These are phyloP conservation scores for Xylaria castorea DNA, from an alignment of 495 filamentous ascomycete genomes.

Conservation along the genomic window DNA sequence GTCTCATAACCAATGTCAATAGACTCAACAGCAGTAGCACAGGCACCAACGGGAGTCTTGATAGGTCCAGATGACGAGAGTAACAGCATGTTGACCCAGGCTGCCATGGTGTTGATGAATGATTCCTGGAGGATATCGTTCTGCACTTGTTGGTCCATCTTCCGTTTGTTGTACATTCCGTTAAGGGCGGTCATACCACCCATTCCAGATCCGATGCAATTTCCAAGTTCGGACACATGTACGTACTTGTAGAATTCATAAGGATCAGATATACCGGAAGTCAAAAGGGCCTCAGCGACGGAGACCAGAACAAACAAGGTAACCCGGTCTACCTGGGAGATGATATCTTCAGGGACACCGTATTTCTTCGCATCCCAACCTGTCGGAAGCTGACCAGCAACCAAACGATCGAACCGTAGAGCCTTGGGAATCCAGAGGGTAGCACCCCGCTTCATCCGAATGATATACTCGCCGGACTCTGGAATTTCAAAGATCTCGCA, in stretches of 20 bases:
- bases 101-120: conserved; percentile 99
- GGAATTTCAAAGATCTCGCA: conserved; percentile 95
- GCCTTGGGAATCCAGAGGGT: conserved; percentile 95
- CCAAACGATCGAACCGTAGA: conserved; percentile 92
- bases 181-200: conserved; percentile 90
- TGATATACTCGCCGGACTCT: conserved; percentile 94
- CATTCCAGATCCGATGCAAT: conserved; percentile 97
- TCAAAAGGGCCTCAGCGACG: conserved; percentile 86
- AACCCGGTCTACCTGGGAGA: conserved; percentile 94
- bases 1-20: conserved; percentile 98
- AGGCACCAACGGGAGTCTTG: conserved; percentile 97
- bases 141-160: conserved; percentile 95
- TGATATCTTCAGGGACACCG: conserved; percentile 96
- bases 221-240: conserved; percentile 96
- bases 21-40: conserved; percentile 96
- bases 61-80: conserved; percentile 97
- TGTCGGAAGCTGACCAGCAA: conserved; percentile 94
- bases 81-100: conserved; percentile 99
- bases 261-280: conserved; percentile 97
- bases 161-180: conserved; percentile 98
- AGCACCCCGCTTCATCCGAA: conserved; percentile 93
- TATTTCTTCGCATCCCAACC: conserved; percentile 96
- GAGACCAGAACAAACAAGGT: conserved; percentile 94
- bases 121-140: conserved; percentile 99
- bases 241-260: conserved; percentile 99